Evolutionary conservation across 169 alveolate genomes (phyloP), one percentile per base, ranked within the genome.

Genomic region (Plasmodium falciparum): DNA sequence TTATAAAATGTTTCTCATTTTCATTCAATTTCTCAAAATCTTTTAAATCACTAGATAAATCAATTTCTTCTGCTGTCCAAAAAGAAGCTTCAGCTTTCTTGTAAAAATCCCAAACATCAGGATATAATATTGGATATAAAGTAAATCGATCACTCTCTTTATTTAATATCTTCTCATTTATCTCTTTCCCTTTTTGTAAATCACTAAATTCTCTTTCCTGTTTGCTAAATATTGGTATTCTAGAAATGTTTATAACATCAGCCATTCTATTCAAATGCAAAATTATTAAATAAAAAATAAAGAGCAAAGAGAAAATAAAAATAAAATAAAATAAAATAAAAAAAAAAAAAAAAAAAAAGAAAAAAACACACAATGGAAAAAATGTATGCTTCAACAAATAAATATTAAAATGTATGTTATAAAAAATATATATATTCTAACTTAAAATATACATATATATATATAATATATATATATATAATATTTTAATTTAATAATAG

Each of bases 11-110:
- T 62, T 90, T 93, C 90, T 97, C 99, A 47, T 95, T 97, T 8
- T 93, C 95, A 33, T 91, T 96, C 67, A 97, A 95, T 17, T 86
- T 88, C 43, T 95, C 99, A 99, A 99, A 99, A 93, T 99, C 99
- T 73, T 94, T 96, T 52, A 95, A 65, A 88, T 99, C 99, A 70
- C 96, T 95, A 22, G 97, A 94, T 59, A 99, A 94, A 93, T 99
- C 99, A 50, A 99, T 97, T 91, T 99, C 99, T 73, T 99, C 99
- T 2, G 99, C 98, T 2, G 99, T 97, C 99, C 99, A 99, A 90
- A 99, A 99, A 17, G 99, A 95, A 9, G 99, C 99, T 92, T 96
- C 98, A 47, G 98, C 99, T 94, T 98, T 97, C 96, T 99, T 99
- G 97, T 99, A 98, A 99, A 97, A 97, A 29, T 97, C 97, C 99